These are phyloP conservation scores for Rhizoclosmatium sp. DNA, from an alignment of 192 early-diverging fungal species.

Conservation along the genomic window DNA sequence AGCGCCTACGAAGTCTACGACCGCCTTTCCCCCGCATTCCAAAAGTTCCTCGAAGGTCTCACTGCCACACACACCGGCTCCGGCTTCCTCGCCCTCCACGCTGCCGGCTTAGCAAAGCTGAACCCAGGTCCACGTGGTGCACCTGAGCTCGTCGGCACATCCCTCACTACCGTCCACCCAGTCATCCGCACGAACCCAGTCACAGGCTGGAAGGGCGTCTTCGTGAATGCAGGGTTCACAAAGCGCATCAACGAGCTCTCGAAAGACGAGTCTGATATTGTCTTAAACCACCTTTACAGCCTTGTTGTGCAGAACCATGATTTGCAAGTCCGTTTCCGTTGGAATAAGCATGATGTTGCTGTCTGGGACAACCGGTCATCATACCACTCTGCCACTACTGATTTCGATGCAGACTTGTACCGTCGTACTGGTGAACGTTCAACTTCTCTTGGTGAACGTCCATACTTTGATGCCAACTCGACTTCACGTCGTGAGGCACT, in stretches of 20 bases:
- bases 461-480: constrained; percentile 46
- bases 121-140: constrained; percentile 31
- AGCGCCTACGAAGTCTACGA: constrained; percentile 68
- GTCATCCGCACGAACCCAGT: constrained; percentile 61
- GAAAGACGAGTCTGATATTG: constrained; percentile 49
- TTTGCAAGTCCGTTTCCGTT: constrained; percentile 55
- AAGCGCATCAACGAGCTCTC: constrained; percentile 49
- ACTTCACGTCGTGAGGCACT: constrained; percentile 22
- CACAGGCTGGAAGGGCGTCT: constrained; percentile 60
- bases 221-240: constrained; percentile 43
- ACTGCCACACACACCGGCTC: constrained; percentile 61
- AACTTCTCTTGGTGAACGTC: constrained; percentile 50
- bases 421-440: constrained; percentile 49
- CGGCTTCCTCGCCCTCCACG: constrained; percentile 22
- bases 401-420: constrained; percentile 43
- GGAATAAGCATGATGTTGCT: constrained; percentile 53
- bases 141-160: constrained; percentile 46
- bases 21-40: constrained; percentile 63
- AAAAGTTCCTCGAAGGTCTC: constrained; percentile 64
- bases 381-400: constrained; percentile 50
- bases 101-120: constrained; percentile 4
- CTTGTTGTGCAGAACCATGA: constrained; percentile 50
- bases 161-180: constrained; percentile 53
- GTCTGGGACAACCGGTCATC: constrained; percentile 59
- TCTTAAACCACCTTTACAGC: constrained; percentile 47